Conservation (phyloP, 2,329 filamentous ascomycete genomes). For the Drechslerella dactyloides region DNA sequence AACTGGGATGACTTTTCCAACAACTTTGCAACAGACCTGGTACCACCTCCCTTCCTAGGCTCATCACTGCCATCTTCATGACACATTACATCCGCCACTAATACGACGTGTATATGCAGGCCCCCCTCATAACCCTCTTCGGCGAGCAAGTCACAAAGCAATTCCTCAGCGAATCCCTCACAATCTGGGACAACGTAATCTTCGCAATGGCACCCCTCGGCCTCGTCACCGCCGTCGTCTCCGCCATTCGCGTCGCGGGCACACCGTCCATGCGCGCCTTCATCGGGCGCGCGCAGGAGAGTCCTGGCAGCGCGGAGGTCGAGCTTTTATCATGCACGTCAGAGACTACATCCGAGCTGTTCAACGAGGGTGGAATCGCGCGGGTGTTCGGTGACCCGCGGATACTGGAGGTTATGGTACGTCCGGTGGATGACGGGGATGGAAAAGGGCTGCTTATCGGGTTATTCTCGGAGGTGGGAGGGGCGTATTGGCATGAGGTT, state of each 20-base stretch:
- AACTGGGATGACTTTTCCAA: conserved; percentile 34
- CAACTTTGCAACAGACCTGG: conserved; percentile 27
- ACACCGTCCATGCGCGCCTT: conserved; percentile 20
- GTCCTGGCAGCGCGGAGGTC: conserved; percentile 5
- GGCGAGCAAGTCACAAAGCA: conserved; percentile 59
- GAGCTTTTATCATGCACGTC: conserved; percentile 18
- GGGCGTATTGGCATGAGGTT: conserved; percentile 31
- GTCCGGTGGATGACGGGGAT: conserved; percentile 1
- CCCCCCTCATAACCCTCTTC: conserved; percentile 57
- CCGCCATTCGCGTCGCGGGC: conserved; percentile 54
- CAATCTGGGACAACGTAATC: conserved; percentile 59
- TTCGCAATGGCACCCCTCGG: conserved; percentile 61
- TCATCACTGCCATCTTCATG: no score
- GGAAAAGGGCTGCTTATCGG: conserved; percentile 11
- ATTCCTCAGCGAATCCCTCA: conserved; percentile 57
- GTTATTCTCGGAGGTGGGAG: conserved; percentile 19
- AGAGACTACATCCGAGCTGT: conserved; percentile 18
- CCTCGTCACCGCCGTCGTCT: conserved; percentile 58
- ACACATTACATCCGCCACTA: no score
- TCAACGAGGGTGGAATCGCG: conserved; percentile 17
- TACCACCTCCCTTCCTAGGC: background rate
- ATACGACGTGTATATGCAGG: no score
- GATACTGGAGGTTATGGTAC: conserved; percentile 36
- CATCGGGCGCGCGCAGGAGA: conserved; percentile 22
- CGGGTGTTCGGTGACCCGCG: conserved; percentile 18